Percentiles rank a stretch among this genome's conserved stretches.
Evolutionary conservation across 345 rosid genomes (phyloP).

Genomic region (Hirschfeldia incana): DNA sequence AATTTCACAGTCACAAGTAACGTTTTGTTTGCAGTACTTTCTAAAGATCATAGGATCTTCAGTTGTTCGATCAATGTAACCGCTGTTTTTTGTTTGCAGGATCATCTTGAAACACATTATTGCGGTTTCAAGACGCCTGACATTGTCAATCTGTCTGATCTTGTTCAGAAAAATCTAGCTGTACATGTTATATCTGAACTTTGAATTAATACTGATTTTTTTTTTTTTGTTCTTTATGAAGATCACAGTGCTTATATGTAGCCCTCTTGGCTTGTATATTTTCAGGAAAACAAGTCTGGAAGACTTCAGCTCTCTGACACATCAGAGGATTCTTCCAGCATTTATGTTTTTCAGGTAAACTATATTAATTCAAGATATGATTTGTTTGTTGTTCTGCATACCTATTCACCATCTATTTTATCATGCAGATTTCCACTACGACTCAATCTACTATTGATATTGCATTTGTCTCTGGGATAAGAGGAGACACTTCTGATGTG

Average conservation of each 20-base stretch:
- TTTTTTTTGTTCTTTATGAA: not conserved
- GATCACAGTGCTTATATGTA: slow-evolving; percentile 7
- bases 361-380: not conserved
- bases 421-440: slow-evolving; percentile 63
- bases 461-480: slow-evolving; percentile 69
- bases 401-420: slow-evolving; percentile 7
- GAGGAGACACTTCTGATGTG: slow-evolving; percentile 39
- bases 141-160: slow-evolving; percentile 78
- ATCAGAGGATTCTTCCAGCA: slow-evolving; percentile 54
- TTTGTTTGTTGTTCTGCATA: not conserved
- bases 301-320: slow-evolving; percentile 67
- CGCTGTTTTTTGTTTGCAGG: slow-evolving; percentile 44
- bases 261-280: slow-evolving; percentile 15
- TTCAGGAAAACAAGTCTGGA: slow-evolving; percentile 52
- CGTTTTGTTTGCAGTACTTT: not conserved
- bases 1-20: slow-evolving; percentile 64
- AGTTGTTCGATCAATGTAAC: slow-evolving; percentile 9
- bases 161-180: slow-evolving; percentile 63
- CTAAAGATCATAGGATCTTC: not conserved
- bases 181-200: slow-evolving; percentile 46
- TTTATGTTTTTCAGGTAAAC: slow-evolving; percentile 79
- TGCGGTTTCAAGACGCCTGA: slow-evolving; percentile 84
- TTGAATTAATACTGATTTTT: not conserved
- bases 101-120: slow-evolving; percentile 63
- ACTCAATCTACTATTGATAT: slow-evolving; percentile 68